Evolutionary conservation across 163 green algal species (phyloP).

Genomic region (Prototheca wickerhamii): DNA sequence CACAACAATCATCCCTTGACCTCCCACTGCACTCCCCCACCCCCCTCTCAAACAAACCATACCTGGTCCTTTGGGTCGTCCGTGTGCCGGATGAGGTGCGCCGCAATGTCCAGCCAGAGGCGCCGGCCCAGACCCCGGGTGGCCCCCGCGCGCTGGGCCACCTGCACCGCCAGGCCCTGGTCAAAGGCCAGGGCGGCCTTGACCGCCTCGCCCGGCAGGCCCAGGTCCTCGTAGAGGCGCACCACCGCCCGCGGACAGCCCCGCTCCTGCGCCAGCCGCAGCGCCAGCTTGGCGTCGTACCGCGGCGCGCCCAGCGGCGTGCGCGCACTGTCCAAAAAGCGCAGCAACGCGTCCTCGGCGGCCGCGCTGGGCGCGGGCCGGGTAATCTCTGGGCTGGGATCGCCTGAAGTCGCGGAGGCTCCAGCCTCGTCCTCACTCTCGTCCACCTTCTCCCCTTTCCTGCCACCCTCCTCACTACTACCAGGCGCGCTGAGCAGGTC

Average conservation of each 20-base stretch:
- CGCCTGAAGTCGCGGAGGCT: no score
- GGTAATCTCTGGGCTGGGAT: no score
- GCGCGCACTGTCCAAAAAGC: constrained; percentile 42
- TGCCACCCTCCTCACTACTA: background rate
- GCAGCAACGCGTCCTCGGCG: constrained; percentile 52
- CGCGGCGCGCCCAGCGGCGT: constrained; percentile 38
- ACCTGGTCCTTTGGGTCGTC: background rate
- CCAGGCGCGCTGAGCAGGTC: constrained; percentile 52
- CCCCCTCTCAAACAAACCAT: background rate
- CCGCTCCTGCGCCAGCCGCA: constrained; percentile 60
- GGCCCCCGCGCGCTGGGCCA: constrained; percentile 56
- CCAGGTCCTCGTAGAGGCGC: constrained; percentile 67
- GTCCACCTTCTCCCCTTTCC: background rate
- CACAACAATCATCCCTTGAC: no score
- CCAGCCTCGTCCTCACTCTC: no score
- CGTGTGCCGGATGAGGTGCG: constrained; percentile 50
- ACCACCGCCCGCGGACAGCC: constrained; percentile 55
- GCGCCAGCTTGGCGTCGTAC: constrained; percentile 73
- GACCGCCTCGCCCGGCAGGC: constrained; percentile 81
- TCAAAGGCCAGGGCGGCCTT: constrained; percentile 64
- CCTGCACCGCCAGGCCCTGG: constrained; percentile 56
- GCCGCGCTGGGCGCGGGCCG: no score
- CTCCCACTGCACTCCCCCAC: background rate
- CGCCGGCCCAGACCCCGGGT: constrained; percentile 54
- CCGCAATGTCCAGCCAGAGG: constrained; percentile 77